phyloP scores from a whole-genome alignment of 257 asterid genomes.

The Marsdenia floribunda region DNA sequence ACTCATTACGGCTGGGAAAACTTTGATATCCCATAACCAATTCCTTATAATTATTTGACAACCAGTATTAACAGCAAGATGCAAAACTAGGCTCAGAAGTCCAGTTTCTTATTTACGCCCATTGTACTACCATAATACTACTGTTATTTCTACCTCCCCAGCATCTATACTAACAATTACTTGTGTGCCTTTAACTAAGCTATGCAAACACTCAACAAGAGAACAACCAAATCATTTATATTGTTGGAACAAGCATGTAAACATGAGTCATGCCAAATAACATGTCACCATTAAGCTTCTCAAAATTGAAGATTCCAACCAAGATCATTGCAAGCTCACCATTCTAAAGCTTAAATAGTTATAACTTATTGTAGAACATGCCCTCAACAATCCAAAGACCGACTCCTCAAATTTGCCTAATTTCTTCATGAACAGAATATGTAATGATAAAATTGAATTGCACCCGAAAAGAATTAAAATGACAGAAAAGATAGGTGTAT shows the following conservation, averaged over 20 bases:
- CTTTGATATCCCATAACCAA: neutral
- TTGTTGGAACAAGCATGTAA: neutral
- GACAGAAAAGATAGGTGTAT: constrained; percentile 20
- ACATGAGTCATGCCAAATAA: neutral
- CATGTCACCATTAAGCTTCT: neutral
- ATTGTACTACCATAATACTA: neutral
- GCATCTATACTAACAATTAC: neutral
- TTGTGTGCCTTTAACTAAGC: neutral
- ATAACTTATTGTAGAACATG: no score
- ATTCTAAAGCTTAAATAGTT: no score
- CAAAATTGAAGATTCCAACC: neutral
- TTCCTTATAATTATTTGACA: neutral
- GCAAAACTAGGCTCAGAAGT: neutral
- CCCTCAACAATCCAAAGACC: no score
- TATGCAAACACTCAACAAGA: neutral
- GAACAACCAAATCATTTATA: neutral
- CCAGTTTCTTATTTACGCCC: neutral
- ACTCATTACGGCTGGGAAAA: neutral
- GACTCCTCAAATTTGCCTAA: neutral
- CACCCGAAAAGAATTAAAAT: constrained; percentile 1
- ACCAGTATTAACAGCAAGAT: neutral
- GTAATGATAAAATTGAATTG: neutral
- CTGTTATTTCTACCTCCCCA: neutral
- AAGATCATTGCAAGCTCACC: neutral
- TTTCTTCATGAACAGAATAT: neutral